Conservation (phyloP, 208 protist genomes). For the Leishmania amazonensis region DNA sequence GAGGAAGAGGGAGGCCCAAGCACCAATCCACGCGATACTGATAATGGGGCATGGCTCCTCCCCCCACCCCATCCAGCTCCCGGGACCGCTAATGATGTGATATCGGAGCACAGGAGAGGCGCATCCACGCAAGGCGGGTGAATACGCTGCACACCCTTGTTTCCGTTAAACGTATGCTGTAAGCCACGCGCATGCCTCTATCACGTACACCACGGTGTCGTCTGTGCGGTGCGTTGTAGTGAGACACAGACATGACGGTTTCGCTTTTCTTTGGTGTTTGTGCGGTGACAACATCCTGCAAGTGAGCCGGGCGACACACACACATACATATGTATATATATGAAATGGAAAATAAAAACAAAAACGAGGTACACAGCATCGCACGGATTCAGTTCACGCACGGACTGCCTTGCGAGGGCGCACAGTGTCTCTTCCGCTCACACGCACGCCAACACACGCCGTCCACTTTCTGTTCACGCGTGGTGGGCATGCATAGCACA, state of each 20-base stretch:
- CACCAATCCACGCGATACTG: neutral
- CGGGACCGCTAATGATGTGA: neutral
- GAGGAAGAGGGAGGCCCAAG: conserved; percentile 6
- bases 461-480: neutral
- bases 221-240: neutral
- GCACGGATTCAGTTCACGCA: conserved; percentile 1
- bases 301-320: neutral
- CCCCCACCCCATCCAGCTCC: no score
- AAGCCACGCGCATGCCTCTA: neutral
- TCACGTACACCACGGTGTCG: neutral
- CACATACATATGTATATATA: neutral
- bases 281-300: neutral
- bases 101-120: neutral
- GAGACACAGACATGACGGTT: neutral
- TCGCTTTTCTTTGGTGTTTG: neutral
- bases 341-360: conserved; percentile 8
- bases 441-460: neutral
- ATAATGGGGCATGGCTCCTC: neutral
- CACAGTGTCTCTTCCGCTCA: neutral
- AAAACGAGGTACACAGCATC: neutral
- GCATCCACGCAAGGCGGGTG: neutral
- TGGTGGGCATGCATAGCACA: neutral
- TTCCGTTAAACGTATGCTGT: neutral
- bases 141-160: neutral
- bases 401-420: neutral